Evolutionary conservation across 345 rosid species (phyloP).

Genomic region (Trapa bicornis): DNA sequence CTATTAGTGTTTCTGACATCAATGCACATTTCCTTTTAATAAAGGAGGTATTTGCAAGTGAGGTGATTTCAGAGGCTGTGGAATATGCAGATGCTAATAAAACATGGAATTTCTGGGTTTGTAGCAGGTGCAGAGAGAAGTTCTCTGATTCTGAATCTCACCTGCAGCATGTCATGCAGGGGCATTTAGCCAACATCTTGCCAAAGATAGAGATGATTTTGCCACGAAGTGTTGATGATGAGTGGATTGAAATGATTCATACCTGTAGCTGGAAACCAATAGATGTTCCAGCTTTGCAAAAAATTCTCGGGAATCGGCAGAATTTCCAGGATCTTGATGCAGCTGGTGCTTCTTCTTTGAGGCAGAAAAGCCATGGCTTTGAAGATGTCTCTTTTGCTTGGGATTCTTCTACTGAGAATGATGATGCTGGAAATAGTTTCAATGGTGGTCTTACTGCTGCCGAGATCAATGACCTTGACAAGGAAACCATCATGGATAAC

Average conservation of each 20-base stretch:
- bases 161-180: slow-evolving; percentile 68
- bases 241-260: slow-evolving; percentile 65
- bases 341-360: slow-evolving; percentile 25
- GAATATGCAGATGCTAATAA: slow-evolving; percentile 41
- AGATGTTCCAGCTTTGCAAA: slow-evolving; percentile 51
- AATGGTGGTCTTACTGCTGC: slow-evolving; percentile 15
- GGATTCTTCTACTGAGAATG: slow-evolving; percentile 67
- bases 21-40: slow-evolving; percentile 43
- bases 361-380: slow-evolving; percentile 18
- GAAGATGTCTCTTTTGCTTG: slow-evolving; percentile 58
- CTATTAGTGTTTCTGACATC: slow-evolving; percentile 46
- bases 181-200: slow-evolving; percentile 62
- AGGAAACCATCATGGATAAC: slow-evolving; percentile 13
- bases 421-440: slow-evolving; percentile 27
- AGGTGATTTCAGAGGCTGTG: slow-evolving; percentile 54
- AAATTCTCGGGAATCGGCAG: slow-evolving; percentile 41
- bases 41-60: slow-evolving; percentile 50
- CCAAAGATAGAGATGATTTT: slow-evolving; percentile 65
- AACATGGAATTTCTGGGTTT: slow-evolving; percentile 73
- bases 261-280: slow-evolving; percentile 75
- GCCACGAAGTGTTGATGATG: slow-evolving; percentile 56
- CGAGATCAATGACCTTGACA: slow-evolving; percentile 23
- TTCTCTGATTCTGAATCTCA: slow-evolving; percentile 52
- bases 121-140: slow-evolving; percentile 55
- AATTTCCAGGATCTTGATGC: slow-evolving; percentile 30